Evolutionary conservation across 257 asterid genomes (phyloP), one percentile per base, ranked within the genome.

Genomic region (Solanum lycopersicoides): DNA sequence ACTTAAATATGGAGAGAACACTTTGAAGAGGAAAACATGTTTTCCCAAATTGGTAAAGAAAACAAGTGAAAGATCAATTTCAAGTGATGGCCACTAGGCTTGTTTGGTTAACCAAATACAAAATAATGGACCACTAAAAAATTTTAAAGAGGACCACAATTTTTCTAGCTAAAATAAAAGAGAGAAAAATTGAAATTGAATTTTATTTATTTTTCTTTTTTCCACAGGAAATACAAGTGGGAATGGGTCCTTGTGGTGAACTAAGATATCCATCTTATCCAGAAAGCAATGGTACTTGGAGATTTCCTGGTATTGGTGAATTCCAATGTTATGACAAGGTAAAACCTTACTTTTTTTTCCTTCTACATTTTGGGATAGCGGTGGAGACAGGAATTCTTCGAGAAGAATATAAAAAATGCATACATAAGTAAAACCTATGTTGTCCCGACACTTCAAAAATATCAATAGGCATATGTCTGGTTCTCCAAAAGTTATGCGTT

Each of bases 241-340:
- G 99, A 10, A 90, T 97, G 98, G 99, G 99, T 86, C 99, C 99
- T 56, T 95, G 98, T 85, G 98, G 99, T 88, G 98, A 97, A 92
- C 92, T 95, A 75, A 95, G 99, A 91, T 97, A 97, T 91, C 99
- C 98, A 86, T 94, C 99, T 75, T 97, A 97, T 86, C 98, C 98
- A 84, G 98, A 94, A 92, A 93, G 94, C 91, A 95, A 97, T 30
- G 98, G 98, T n/a, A 93, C 98, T 42, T 95, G 98, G 99, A 93
- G 92, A 83, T 95, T 94, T 84, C 98, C 98, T 3, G 98, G 98
- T 89, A 94, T 96, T 42, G 98, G 98, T 28, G 99, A 95, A 92
- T 96, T 95, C 87, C 99, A 96, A 82, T 95, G 98, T 91, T 94
- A 94, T 41, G 98, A 95, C 91, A 94, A 94, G 98, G 98, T 95